Conservation (phyloP, 2,329 filamentous ascomycete genomes). For the Phialophora macrospora region DNA sequence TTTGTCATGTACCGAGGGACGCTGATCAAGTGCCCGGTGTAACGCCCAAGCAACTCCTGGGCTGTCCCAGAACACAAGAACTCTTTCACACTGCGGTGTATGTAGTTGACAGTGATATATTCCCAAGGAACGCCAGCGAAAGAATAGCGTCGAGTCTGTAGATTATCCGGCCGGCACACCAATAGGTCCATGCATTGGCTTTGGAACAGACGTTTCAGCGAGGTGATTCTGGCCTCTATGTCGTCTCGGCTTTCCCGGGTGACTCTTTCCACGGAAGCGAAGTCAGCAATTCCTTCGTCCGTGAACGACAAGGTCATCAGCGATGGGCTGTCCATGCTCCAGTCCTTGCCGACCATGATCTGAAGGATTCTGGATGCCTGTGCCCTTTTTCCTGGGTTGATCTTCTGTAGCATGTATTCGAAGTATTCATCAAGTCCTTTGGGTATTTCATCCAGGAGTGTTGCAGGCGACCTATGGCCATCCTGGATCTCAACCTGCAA, state of each 20-base stretch:
- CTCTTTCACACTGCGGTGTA: background rate
- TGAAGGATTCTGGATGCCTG: background rate
- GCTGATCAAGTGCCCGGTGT: background rate
- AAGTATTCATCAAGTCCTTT: background rate
- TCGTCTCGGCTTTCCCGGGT: background rate
- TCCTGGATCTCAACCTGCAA: background rate
- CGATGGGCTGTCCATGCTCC: background rate
- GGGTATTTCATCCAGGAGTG: background rate
- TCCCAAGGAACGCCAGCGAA: background rate
- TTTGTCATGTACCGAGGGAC: too few relatives aligned
- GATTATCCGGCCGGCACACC: too few relatives aligned
- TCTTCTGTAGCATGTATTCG: background rate
- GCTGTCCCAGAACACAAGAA: background rate
- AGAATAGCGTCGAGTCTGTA: too few relatives aligned
- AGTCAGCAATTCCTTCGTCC: background rate
- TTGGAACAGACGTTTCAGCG: background rate
- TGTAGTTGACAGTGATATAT: background rate
- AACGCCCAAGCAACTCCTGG: background rate
- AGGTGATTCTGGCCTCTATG: background rate
- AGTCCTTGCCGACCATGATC: background rate
- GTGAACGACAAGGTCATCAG: slow-evolving; percentile 1
- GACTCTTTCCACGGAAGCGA: background rate
- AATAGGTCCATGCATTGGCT: background rate
- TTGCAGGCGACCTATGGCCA: background rate
- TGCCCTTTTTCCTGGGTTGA: background rate